Conservation (phyloP, 2,329 filamentous ascomycete genomes). For the Trichophyton verrucosum region DNA sequence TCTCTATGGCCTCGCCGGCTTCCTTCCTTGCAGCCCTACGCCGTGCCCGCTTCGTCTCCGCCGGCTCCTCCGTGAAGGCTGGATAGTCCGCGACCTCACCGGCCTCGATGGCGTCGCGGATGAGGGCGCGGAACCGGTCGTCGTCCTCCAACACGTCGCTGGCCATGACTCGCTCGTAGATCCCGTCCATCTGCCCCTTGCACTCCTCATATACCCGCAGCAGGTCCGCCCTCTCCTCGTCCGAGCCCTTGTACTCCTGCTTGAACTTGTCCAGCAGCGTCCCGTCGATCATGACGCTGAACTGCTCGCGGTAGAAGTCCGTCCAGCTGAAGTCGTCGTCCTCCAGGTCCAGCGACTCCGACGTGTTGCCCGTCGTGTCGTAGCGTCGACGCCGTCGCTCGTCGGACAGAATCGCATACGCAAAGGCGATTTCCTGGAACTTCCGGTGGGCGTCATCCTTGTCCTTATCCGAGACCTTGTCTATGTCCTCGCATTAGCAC, state of each 20-base stretch:
- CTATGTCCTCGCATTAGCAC: slow-evolving; percentile 30
- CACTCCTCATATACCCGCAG: slow-evolving; percentile 60
- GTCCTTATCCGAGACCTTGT: slow-evolving; percentile 60
- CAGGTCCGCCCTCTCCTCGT: slow-evolving; percentile 70
- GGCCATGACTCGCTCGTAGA: slow-evolving; percentile 79
- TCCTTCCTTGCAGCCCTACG: slow-evolving; percentile 54
- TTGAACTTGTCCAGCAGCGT: slow-evolving; percentile 67
- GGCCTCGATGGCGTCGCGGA: slow-evolving; percentile 63
- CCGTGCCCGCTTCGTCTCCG: slow-evolving; percentile 48
- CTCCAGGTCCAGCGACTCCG: slow-evolving; percentile 57
- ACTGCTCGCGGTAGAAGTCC: slow-evolving; percentile 79
- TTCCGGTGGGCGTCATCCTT: slow-evolving; percentile 62
- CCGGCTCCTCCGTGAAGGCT: slow-evolving; percentile 62
- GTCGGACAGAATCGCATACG: slow-evolving; percentile 86
- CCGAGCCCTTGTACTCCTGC: slow-evolving; percentile 66
- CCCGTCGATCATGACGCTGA: slow-evolving; percentile 59
- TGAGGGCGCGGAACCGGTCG: slow-evolving; percentile 65
- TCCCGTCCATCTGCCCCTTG: slow-evolving; percentile 60
- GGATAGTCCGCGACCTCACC: slow-evolving; percentile 55
- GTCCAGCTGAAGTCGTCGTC: slow-evolving; percentile 80
- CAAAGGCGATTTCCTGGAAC: slow-evolving; percentile 87
- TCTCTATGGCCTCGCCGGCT: slow-evolving; percentile 58
- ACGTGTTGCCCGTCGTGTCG: slow-evolving; percentile 78
- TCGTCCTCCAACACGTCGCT: slow-evolving; percentile 77
- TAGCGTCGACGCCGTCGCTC: slow-evolving; percentile 68